These are phyloP conservation scores for Exophiala dermatitidis DNA, from an alignment of 2,329 filamentous ascomycete genomes.

Conservation along the genomic window DNA sequence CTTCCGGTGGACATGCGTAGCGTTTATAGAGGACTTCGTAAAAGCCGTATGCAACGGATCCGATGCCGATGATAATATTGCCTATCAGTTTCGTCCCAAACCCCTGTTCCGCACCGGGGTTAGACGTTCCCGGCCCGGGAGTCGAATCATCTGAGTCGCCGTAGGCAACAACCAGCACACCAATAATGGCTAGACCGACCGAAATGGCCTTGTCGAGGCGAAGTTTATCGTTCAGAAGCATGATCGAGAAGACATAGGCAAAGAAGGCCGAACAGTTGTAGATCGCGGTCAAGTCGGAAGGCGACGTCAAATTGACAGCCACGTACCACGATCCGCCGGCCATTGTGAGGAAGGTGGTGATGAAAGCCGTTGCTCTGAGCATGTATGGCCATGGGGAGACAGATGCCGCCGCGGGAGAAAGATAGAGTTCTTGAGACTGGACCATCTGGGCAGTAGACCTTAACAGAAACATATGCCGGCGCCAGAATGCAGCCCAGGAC, in stretches of 20 bases:
- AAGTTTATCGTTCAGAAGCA: conserved; percentile 75
- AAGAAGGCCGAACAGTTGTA: conserved; percentile 99
- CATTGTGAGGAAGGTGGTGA: conserved; percentile 80
- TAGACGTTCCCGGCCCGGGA: conserved; percentile 49
- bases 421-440: conserved; percentile 65
- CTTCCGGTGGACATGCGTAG: conserved; percentile 85
- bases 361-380: conserved; percentile 66
- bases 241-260: conserved; percentile 93
- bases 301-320: conserved; percentile 85
- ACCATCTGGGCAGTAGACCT: conserved; percentile 75
- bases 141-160: conserved; percentile 60
- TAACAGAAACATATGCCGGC: conserved; percentile 57
- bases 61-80: conserved; percentile 85
- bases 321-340: conserved; percentile 94
- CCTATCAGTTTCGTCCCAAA: conserved; percentile 60
- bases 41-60: conserved; percentile 86
- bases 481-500: conserved; percentile 82
- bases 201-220: conserved; percentile 78
- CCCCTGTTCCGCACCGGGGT: conserved; percentile 33
- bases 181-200: conserved; percentile 76
- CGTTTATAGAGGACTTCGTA: conserved; percentile 98
- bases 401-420: conserved; percentile 38
- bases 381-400: conserved; percentile 63
- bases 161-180: conserved; percentile 92
- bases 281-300: conserved; percentile 90